Percentiles rank a stretch among this genome's conserved stretches.
Conservation (phyloP, 179 eudicot species). For the Silene noctiflora region DNA sequence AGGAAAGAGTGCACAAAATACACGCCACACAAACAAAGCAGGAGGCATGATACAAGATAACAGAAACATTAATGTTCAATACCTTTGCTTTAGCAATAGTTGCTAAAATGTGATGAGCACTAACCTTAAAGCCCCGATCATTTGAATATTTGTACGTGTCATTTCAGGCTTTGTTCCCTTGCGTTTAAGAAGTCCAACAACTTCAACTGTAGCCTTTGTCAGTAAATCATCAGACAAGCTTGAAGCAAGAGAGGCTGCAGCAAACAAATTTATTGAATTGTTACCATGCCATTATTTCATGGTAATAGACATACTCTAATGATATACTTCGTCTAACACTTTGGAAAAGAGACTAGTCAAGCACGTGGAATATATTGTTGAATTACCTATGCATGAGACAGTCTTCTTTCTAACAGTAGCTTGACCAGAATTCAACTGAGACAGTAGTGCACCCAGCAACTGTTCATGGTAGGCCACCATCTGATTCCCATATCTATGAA, state of each 20-base stretch:
- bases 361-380: background rate
- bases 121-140: constrained; percentile 95
- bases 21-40: background rate
- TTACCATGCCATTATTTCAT: background rate
- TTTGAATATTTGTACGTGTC: constrained; percentile 91
- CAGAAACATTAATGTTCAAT: background rate
- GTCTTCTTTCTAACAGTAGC: constrained; percentile 94
- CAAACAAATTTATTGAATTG: constrained; percentile 19
- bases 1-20: background rate
- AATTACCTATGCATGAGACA: constrained; percentile 82
- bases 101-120: constrained; percentile 16
- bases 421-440: constrained; percentile 81
- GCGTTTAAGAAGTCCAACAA: constrained; percentile 67
- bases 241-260: constrained; percentile 87
- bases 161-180: constrained; percentile 75
- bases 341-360: background rate
- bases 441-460: constrained; percentile 69
- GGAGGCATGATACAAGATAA: constrained; percentile 2
- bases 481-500: constrained; percentile 84
- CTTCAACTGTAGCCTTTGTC: constrained; percentile 87
- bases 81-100: background rate
- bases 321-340: background rate
- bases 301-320: background rate
- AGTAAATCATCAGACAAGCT: constrained; percentile 95
- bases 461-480: constrained; percentile 78